Evolutionary conservation across 441 rosid genomes (phyloP).

Genomic region (Flueggea neowawraea): DNA sequence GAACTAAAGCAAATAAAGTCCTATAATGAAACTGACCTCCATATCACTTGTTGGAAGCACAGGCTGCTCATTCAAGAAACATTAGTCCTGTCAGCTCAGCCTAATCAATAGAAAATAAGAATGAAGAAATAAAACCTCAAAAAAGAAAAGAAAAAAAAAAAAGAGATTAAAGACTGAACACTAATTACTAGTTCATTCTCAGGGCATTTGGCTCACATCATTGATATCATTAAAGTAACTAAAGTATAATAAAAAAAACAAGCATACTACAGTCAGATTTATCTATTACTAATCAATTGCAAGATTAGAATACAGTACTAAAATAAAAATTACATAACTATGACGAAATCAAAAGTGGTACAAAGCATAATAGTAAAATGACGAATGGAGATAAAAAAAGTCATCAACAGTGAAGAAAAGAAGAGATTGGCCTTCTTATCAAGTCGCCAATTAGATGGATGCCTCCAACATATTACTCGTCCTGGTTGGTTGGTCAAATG

Average conservation of each 20-base stretch:
- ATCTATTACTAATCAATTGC: too few relatives aligned
- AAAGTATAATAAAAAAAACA: too few relatives aligned
- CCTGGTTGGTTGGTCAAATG: constrained; percentile 59
- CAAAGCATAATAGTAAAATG: background rate
- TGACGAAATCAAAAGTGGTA: too few relatives aligned
- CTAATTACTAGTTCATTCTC: background rate
- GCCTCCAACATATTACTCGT: constrained; percentile 91
- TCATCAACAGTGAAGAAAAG: constrained; percentile 33
- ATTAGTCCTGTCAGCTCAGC: constrained; percentile 81
- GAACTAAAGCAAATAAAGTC: background rate
- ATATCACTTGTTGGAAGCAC: constrained; percentile 56
- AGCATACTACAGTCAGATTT: too few relatives aligned
- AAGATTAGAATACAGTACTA: too few relatives aligned
- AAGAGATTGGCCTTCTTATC: constrained; percentile 78
- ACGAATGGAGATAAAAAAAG: background rate
- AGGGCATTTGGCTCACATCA: too few relatives aligned
- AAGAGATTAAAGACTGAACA: background rate
- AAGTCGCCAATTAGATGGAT: constrained; percentile 66
- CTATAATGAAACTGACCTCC: constrained; percentile 63
- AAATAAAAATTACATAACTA: too few relatives aligned
- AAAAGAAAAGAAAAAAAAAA: constrained; percentile 10
- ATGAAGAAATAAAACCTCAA: constrained; percentile 41
- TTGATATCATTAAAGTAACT: too few relatives aligned
- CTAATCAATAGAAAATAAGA: constrained; percentile 59
- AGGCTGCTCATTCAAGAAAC: constrained; percentile 88